Percentiles rank a stretch among this genome's conserved stretches.
phyloP scores from a whole-genome alignment of 2,329 filamentous ascomycete genomes.

The Penicillium polonicum region DNA sequence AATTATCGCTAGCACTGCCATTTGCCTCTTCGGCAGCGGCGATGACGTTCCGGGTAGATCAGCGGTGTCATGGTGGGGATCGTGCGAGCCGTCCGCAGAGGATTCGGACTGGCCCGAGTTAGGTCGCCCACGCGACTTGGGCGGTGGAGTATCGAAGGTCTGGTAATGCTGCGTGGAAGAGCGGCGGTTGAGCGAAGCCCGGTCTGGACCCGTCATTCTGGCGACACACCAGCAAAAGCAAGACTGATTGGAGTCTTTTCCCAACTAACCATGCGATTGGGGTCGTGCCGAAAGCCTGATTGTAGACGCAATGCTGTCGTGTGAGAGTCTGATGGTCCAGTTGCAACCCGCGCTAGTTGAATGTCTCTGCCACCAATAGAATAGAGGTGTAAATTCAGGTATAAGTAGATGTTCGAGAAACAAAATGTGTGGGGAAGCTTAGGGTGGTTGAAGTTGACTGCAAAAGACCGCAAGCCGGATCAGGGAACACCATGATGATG shows the following conservation, averaged over 20 bases:
- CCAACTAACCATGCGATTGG: constrained; percentile 10
- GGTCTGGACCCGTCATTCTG: constrained; percentile 33
- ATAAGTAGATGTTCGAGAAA: background rate
- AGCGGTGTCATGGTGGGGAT: constrained; percentile 27
- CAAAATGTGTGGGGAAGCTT: background rate
- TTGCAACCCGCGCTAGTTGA: background rate
- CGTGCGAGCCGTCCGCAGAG: constrained; percentile 34
- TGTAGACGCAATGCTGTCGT: constrained; percentile 8
- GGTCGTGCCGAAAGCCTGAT: constrained; percentile 7
- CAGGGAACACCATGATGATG: constrained; percentile 17
- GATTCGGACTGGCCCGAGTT: constrained; percentile 44
- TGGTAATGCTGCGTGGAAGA: constrained; percentile 49
- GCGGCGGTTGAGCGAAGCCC: constrained; percentile 37
- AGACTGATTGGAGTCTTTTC: constrained; percentile 1
- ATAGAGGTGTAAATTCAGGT: background rate
- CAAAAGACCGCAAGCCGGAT: constrained; percentile 7
- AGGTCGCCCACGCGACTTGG: constrained; percentile 48
- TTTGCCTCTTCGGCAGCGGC: constrained; percentile 78
- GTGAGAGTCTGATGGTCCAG: background rate
- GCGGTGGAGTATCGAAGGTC: constrained; percentile 49
- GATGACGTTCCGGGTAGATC: constrained; percentile 47
- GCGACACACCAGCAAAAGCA: background rate
- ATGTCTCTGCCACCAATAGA: too few species aligned
- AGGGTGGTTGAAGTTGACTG: background rate
- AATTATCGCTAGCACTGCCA: constrained; percentile 80